Evolutionary conservation across 805 yeast species (phyloP).

Genomic region (Kodamaea neixiangensis): DNA sequence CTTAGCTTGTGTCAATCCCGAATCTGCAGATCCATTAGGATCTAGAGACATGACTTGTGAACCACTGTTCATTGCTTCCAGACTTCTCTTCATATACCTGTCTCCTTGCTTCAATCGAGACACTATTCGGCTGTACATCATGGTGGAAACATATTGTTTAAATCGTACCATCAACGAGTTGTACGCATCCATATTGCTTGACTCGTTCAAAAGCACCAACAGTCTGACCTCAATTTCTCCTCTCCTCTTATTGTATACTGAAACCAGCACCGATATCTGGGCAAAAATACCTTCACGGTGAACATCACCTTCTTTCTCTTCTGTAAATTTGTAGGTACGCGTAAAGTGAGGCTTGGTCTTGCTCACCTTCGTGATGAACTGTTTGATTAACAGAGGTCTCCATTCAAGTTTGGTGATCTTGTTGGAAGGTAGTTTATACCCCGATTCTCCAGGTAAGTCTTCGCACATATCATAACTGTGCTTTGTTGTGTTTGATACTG

Average conservation of each 20-base stretch:
- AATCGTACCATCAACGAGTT: constrained; percentile 5
- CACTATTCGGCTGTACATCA: constrained; percentile 1
- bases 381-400: constrained; percentile 6
- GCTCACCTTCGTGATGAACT: constrained; percentile 3
- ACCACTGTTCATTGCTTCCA: background rate
- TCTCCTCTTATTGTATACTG: background rate
- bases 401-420: constrained; percentile 3
- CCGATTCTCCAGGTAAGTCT: background rate
- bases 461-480: constrained; percentile 1
- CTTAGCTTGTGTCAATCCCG: background rate
- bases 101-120: constrained; percentile 7
- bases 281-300: constrained; percentile 4
- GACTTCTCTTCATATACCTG: constrained; percentile 5
- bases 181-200: background rate
- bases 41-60: background rate
- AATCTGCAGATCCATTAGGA: constrained; percentile 5
- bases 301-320: constrained; percentile 3
- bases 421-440: background rate
- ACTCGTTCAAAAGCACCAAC: constrained; percentile 3
- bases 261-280: constrained; percentile 2
- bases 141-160: background rate
- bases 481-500: background rate
- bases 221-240: constrained; percentile 7
- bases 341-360: constrained; percentile 2
- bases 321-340: background rate